These are phyloP conservation scores for Hymenoscyphus scutula DNA, from an alignment of 2,329 filamentous ascomycete species.

Conservation along the genomic window DNA sequence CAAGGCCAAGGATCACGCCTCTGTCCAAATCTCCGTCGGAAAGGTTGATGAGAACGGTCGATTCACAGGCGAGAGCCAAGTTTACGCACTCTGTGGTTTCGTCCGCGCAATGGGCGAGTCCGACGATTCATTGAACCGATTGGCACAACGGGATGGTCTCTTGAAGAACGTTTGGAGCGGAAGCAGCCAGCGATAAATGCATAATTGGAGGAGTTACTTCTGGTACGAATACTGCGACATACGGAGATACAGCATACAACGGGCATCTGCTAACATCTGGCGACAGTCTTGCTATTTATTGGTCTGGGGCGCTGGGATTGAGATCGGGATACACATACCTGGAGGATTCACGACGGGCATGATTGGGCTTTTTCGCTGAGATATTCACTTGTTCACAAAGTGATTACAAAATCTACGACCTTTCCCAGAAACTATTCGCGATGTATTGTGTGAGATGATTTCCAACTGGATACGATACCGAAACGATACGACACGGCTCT, in stretches of 20 bases:
- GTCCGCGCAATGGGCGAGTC: constrained; percentile 97
- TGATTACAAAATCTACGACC: constrained; percentile 35
- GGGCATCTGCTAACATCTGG: constrained; percentile 20
- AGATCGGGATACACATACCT: constrained; percentile 23
- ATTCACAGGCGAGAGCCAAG: constrained; percentile 90
- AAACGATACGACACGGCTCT: constrained; percentile 27
- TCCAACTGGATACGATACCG: constrained; percentile 9
- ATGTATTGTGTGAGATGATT: constrained; percentile 26
- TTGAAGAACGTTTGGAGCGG: constrained; percentile 95
- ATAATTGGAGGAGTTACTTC: constrained; percentile 31
- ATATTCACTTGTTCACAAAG: constrained; percentile 34
- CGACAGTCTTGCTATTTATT: constrained; percentile 31
- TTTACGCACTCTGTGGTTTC: constrained; percentile 96
- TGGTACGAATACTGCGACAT: constrained; percentile 26
- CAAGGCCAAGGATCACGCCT: constrained; percentile 99
- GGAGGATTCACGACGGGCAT: constrained; percentile 26
- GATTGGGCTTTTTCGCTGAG: constrained; percentile 32
- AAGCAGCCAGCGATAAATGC: constrained; percentile 38
- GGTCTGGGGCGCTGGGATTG: constrained; percentile 27
- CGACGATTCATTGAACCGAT: constrained; percentile 93
- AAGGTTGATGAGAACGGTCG: constrained; percentile 99
- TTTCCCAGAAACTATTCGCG: constrained; percentile 25
- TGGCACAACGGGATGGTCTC: constrained; percentile 93
- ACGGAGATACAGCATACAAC: not conserved
- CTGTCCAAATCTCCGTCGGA: constrained; percentile 92